A percentile compares a stretch with the other conserved stretches of the same genome.
phyloP scores from a whole-genome alignment of 75 land plant species.

The Cryptomeria japonica region DNA sequence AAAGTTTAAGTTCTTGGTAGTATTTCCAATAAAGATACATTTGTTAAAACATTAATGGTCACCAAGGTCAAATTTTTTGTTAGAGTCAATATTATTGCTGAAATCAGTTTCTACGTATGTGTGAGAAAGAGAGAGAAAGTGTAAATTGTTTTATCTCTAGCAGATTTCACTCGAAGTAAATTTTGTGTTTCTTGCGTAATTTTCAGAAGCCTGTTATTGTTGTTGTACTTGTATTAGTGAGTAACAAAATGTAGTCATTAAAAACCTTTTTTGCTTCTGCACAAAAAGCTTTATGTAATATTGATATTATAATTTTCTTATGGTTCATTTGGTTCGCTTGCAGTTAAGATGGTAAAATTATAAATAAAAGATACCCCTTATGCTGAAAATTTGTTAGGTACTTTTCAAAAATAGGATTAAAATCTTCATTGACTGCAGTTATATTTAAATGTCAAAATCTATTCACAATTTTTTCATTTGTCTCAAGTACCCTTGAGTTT shows the following conservation, averaged over 20 bases:
- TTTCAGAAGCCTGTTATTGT: not conserved
- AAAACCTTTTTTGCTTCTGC: not conserved
- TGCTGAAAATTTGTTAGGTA: not conserved
- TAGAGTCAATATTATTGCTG: not conserved
- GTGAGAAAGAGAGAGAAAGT: too few species aligned
- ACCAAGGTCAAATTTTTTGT: not conserved
- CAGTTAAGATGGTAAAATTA: not conserved
- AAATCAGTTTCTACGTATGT: not conserved
- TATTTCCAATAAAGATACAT: not conserved
- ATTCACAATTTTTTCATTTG: not conserved
- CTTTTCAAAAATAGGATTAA: not conserved
- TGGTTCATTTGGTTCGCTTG: not conserved
- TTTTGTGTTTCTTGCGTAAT: not conserved
- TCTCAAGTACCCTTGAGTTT: not conserved
- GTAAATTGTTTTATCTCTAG: not conserved
- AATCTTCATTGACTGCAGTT: not conserved
- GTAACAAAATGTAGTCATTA: not conserved
- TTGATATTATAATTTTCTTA: too few species aligned
- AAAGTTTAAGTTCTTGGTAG: not conserved
- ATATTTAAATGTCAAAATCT: not conserved
- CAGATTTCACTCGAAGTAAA: not conserved
- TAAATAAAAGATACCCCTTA: not conserved
- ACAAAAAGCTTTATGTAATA: not conserved
- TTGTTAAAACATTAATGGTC: not conserved
- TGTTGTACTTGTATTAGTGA: not conserved